Conservation (phyloP, 345 rosid species). For the Pugionium cornutum region DNA sequence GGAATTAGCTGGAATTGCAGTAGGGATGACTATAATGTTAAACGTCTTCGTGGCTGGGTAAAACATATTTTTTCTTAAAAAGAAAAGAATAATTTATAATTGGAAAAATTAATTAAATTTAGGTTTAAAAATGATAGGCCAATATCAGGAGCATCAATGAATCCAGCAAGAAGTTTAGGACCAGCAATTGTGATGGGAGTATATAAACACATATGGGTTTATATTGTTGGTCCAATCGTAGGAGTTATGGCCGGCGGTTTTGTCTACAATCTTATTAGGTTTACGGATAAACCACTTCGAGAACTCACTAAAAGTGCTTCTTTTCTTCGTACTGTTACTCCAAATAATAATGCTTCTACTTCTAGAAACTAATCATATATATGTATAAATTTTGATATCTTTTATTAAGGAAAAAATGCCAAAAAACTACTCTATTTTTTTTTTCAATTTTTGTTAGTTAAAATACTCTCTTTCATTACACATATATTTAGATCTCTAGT, state of each 20-base stretch:
- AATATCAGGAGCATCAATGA: conserved; percentile 71
- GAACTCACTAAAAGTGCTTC: conserved; percentile 45
- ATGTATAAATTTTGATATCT: no score
- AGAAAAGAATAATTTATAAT: no score
- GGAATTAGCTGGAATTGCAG: conserved; percentile 53
- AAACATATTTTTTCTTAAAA: background rate
- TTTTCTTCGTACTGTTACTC: conserved; percentile 27
- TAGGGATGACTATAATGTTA: conserved; percentile 63
- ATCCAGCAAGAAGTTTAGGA: conserved; percentile 75
- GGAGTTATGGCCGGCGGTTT: conserved; percentile 62
- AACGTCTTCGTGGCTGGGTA: conserved; percentile 63
- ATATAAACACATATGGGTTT: conserved; percentile 64
- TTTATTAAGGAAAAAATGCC: no score
- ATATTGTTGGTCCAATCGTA: conserved; percentile 52
- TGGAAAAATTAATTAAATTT: background rate
- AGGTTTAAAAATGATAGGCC: conserved; percentile 41
- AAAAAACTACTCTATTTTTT: no score
- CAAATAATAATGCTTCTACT: conserved; percentile 8
- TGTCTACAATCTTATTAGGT: conserved; percentile 55
- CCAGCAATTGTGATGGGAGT: conserved; percentile 58
- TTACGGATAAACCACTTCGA: conserved; percentile 51
- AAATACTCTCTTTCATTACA: no score
- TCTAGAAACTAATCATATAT: conserved; percentile 8
- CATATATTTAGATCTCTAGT: no score
- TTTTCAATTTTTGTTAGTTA: no score